Evolutionary conservation across 345 rosid species (phyloP).

Genomic region (Ceriops decandra): DNA sequence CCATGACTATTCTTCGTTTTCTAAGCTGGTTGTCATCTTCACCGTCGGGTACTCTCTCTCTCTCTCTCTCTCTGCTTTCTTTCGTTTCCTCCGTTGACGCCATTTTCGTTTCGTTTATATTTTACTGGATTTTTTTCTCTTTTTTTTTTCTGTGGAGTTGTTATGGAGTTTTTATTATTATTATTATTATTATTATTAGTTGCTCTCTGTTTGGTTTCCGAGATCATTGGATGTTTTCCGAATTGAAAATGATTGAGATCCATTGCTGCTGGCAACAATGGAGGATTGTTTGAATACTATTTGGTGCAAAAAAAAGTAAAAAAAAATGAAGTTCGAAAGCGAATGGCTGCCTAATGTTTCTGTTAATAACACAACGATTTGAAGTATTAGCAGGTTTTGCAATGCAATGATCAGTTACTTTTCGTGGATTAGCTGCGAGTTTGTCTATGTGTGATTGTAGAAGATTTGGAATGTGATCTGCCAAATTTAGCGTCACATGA

Average conservation of each 20-base stretch:
- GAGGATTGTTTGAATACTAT: too few relatives aligned
- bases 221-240: slow-evolving; percentile 1
- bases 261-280: too few relatives aligned
- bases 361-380: too few relatives aligned
- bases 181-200: neutral
- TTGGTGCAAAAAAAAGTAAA: too few relatives aligned
- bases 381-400: too few relatives aligned
- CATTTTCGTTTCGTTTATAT: neutral
- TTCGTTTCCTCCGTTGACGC: neutral
- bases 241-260: neutral
- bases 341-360: too few relatives aligned
- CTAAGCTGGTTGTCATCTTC: slow-evolving; percentile 67
- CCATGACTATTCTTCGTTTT: slow-evolving; percentile 61
- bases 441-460: too few relatives aligned
- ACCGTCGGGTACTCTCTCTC: slow-evolving; percentile 58
- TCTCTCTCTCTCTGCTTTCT: neutral
- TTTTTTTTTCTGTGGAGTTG: neutral
- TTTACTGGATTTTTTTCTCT: neutral
- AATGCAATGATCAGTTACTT: too few relatives aligned
- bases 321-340: too few relatives aligned
- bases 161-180: neutral
- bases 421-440: too few relatives aligned
- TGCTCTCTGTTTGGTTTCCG: neutral
- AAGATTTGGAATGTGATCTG: too few relatives aligned
- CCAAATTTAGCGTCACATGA: too few relatives aligned